phyloP scores from a whole-genome alignment of 1,284 basidiomycete genomes.

The Sporisorium exsertum region DNA sequence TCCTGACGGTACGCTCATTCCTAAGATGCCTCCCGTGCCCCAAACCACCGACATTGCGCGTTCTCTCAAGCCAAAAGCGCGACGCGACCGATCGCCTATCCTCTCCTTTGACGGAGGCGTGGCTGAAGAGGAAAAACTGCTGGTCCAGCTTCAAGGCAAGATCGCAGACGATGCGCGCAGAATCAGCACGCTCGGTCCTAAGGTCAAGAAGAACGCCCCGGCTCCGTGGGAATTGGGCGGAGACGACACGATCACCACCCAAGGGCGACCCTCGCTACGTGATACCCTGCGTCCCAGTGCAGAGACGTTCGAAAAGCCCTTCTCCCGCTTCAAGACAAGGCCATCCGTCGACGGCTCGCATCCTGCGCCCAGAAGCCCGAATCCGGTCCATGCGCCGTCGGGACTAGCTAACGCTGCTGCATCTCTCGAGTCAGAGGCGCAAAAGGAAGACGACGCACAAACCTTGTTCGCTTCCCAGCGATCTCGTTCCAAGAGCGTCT shows the following conservation, averaged over 20 bases:
- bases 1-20: slow-evolving; percentile 48
- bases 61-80: slow-evolving; percentile 24
- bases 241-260: slow-evolving; percentile 27
- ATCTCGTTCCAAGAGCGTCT: slow-evolving; percentile 58
- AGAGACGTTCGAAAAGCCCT: slow-evolving; percentile 43
- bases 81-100: slow-evolving; percentile 54
- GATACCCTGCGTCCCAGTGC: slow-evolving; percentile 32
- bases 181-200: slow-evolving; percentile 57
- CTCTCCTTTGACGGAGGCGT: slow-evolving; percentile 55
- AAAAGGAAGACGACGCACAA: slow-evolving; percentile 30
- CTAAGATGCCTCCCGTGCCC: slow-evolving; percentile 58
- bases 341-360: slow-evolving; percentile 39
- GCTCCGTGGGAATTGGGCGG: slow-evolving; percentile 62
- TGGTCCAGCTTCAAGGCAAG: slow-evolving; percentile 29
- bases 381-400: slow-evolving; percentile 15
- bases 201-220: slow-evolving; percentile 61
- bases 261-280: slow-evolving; percentile 36
- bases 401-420: slow-evolving; percentile 10
- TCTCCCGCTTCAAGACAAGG: slow-evolving; percentile 39
- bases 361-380: slow-evolving; percentile 17
- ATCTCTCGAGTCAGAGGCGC: slow-evolving; percentile 37
- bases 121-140: slow-evolving; percentile 55
- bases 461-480: slow-evolving; percentile 44
- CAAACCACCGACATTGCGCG: slow-evolving; percentile 17
- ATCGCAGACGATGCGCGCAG: slow-evolving; percentile 34